phyloP scores from a whole-genome alignment of 2,329 filamentous ascomycete species.

The Calonectria multiphialidica region DNA sequence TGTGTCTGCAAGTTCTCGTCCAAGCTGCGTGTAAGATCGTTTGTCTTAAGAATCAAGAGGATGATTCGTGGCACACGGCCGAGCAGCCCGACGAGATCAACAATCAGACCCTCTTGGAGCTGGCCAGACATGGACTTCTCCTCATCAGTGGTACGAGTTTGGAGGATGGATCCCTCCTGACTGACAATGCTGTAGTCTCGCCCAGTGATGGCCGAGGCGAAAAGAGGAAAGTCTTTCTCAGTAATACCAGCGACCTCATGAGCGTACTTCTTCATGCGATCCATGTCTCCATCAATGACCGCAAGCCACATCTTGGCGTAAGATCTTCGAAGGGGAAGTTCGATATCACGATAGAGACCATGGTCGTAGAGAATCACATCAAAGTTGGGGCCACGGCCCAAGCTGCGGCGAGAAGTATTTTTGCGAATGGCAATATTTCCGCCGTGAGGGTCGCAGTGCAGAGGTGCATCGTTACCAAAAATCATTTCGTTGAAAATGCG shows the following conservation, averaged over 20 bases:
- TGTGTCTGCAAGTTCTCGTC: conserved; percentile 90
- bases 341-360: conserved; percentile 94
- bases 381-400: conserved; percentile 76
- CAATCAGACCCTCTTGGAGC: conserved; percentile 88
- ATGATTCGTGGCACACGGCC: conserved; percentile 93
- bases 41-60: conserved; percentile 95
- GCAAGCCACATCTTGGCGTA: conserved; percentile 99
- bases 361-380: conserved; percentile 98
- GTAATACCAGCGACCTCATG: conserved; percentile 89
- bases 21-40: conserved; percentile 92
- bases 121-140: conserved; percentile 88
- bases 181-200: conserved; percentile 86
- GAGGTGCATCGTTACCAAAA: conserved; percentile 86
- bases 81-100: conserved; percentile 88
- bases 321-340: conserved; percentile 79
- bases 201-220: conserved; percentile 95
- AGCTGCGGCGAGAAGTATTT: conserved; percentile 70
- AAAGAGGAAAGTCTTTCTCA: conserved; percentile 92
- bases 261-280: conserved; percentile 88
- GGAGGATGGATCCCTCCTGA: conserved; percentile 66
- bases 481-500: conserved; percentile 99
- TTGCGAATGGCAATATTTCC: conserved; percentile 94
- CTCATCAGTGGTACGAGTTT: conserved; percentile 77
- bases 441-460: conserved; percentile 97
- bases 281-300: conserved; percentile 89